Conservation (phyloP, 371 early-diverging fungal species). For the Rhizopus arrhizus region DNA sequence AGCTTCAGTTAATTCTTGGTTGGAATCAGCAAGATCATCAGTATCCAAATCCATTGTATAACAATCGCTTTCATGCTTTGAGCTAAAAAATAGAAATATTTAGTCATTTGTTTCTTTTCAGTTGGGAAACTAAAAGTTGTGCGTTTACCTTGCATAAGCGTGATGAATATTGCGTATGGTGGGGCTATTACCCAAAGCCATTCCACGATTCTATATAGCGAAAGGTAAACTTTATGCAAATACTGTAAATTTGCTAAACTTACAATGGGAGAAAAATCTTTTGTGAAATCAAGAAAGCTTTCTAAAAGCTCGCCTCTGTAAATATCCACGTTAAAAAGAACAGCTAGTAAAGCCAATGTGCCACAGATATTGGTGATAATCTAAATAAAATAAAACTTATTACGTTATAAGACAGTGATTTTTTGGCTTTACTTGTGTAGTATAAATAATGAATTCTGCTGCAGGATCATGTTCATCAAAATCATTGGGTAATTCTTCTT, state of each 20-base stretch:
- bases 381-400: conserved; percentile 3
- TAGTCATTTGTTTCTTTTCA: not conserved
- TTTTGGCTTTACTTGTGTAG: conserved; percentile 15
- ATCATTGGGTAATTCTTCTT: conserved; percentile 8
- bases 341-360: conserved; percentile 24
- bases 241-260: not conserved
- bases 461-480: not conserved
- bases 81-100: not conserved
- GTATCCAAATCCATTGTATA: not conserved
- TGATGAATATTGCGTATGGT: conserved; percentile 19
- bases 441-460: conserved; percentile 11
- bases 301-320: conserved; percentile 15
- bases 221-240: not conserved
- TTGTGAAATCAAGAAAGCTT: conserved; percentile 15
- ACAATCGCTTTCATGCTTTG: not conserved
- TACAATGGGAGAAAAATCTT: conserved; percentile 19
- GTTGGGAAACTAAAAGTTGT: not conserved
- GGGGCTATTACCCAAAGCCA: conserved; percentile 9
- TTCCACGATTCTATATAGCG: conserved; percentile 20
- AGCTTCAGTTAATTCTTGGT: not conserved
- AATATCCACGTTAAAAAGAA: conserved; percentile 20
- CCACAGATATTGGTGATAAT: conserved; percentile 21
- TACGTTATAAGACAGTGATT: not conserved
- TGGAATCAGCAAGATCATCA: not conserved
- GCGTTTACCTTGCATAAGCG: conserved; percentile 11